Percentiles rank a stretch among this genome's conserved stretches.
Conservation (phyloP, 2,329 filamentous ascomycete species). For the Furcasterigmium furcatum region DNA sequence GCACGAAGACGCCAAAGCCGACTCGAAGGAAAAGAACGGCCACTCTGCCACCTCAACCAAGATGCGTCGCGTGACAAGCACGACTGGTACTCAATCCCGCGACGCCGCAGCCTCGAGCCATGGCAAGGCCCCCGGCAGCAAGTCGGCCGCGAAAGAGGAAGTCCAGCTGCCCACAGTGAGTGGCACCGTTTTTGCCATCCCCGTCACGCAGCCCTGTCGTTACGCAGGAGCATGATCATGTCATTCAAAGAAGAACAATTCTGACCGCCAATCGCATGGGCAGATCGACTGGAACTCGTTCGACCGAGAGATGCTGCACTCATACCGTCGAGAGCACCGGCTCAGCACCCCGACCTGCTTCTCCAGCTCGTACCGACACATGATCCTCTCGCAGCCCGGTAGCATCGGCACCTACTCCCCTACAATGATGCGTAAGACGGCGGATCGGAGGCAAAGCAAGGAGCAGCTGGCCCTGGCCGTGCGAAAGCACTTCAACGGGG, state of each 20-base stretch:
- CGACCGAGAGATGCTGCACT: slow-evolving; percentile 65
- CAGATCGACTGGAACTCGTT: slow-evolving; percentile 67
- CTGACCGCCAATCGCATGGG: slow-evolving; percentile 2
- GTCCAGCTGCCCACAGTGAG: slow-evolving; percentile 9
- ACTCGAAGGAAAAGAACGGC: slow-evolving; percentile 44
- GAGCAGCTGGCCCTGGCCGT: slow-evolving; percentile 70
- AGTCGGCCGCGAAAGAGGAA: slow-evolving; percentile 8
- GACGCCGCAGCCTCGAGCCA: slow-evolving; percentile 22
- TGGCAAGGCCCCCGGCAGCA: slow-evolving; percentile 13
- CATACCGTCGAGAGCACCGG: slow-evolving; percentile 71
- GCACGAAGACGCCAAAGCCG: slow-evolving; percentile 41
- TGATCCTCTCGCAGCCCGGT: slow-evolving; percentile 56
- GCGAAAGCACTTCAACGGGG: slow-evolving; percentile 79
- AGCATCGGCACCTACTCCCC: slow-evolving; percentile 71
- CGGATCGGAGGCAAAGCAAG: slow-evolving; percentile 65
- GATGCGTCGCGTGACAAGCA: slow-evolving; percentile 52
- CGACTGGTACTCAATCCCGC: slow-evolving; percentile 30
- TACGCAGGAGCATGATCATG: neutral
- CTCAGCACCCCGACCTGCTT: slow-evolving; percentile 71
- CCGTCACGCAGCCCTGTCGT: slow-evolving; percentile 1
- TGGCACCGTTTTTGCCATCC: slow-evolving; percentile 7
- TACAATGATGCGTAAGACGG: slow-evolving; percentile 67
- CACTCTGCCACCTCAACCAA: slow-evolving; percentile 43
- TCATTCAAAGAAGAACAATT: neutral
- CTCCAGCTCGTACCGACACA: slow-evolving; percentile 58